Evolutionary conservation across 75 land plant species (phyloP).

Genomic region (Sequoiadendron giganteum): DNA sequence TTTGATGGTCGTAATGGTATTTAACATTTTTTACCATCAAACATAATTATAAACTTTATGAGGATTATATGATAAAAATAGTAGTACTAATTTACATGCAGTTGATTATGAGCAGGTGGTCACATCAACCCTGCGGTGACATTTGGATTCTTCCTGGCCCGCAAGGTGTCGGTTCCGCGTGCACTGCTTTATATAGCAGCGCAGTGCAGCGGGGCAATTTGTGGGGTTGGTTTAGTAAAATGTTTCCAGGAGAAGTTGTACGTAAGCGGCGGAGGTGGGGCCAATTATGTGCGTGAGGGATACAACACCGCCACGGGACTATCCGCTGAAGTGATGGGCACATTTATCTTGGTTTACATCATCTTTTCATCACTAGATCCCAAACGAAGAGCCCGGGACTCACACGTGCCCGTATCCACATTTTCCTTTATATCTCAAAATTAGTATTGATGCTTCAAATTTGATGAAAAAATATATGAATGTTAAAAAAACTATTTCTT

Average conservation of each 20-base stretch:
- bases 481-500: no score
- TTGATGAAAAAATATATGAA: no score
- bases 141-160: constrained; percentile 47
- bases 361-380: constrained; percentile 74
- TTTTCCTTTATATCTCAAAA: background rate
- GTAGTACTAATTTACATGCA: no score
- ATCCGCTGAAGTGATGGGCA: constrained; percentile 63
- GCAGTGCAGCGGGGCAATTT: constrained; percentile 51
- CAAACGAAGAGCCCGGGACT: constrained; percentile 65
- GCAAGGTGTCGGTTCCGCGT: constrained; percentile 49
- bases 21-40: no score
- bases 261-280: constrained; percentile 46
- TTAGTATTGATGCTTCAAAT: no score
- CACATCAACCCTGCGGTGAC: constrained; percentile 54
- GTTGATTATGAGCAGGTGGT: constrained; percentile 27
- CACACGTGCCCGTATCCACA: constrained; percentile 58
- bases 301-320: constrained; percentile 37
- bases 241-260: constrained; percentile 25
- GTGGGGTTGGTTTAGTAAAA: constrained; percentile 57
- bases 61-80: no score
- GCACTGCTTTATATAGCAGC: constrained; percentile 47
- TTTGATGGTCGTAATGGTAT: no score
- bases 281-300: constrained; percentile 42
- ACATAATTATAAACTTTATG: no score
- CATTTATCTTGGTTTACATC: constrained; percentile 51